A percentile compares a stretch with the other conserved stretches of the same genome.
Evolutionary conservation across 2,329 filamentous ascomycete genomes (phyloP).

Genomic region (Beauveria varroae): DNA sequence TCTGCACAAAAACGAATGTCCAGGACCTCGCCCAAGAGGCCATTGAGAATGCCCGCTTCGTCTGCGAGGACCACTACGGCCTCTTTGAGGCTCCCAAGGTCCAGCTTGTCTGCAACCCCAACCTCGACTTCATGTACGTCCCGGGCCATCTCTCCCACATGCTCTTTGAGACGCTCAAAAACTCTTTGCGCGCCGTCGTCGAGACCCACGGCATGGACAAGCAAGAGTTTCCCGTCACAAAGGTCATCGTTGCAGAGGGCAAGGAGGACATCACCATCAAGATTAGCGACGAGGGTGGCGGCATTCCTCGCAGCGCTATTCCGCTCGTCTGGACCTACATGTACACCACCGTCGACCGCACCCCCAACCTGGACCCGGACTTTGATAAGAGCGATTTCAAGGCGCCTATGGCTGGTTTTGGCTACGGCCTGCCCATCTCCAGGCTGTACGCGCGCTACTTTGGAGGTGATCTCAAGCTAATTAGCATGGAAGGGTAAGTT

Average conservation of each 20-base stretch:
- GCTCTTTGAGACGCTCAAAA: slow-evolving; percentile 99
- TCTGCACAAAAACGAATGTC: slow-evolving; percentile 98
- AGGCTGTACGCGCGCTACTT: slow-evolving; percentile 94
- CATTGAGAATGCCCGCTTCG: slow-evolving; percentile 97
- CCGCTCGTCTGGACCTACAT: slow-evolving; percentile 99
- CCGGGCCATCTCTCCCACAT: slow-evolving; percentile 98
- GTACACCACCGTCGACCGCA: slow-evolving; percentile 98
- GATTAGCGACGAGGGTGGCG: slow-evolving; percentile 91
- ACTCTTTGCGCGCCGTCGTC: slow-evolving; percentile 92
- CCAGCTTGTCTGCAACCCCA: slow-evolving; percentile 88
- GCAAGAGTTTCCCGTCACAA: slow-evolving; percentile 91
- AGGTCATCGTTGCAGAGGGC: slow-evolving; percentile 94
- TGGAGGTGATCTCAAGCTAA: slow-evolving; percentile 91
- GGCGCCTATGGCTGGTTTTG: slow-evolving; percentile 97
- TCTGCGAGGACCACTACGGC: slow-evolving; percentile 97
- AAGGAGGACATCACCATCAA: slow-evolving; percentile 99
- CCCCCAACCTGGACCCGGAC: slow-evolving; percentile 88
- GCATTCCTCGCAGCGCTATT: slow-evolving; percentile 86
- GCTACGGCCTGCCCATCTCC: slow-evolving; percentile 94
- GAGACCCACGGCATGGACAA: slow-evolving; percentile 93
- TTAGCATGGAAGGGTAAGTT: slow-evolving; percentile 96
- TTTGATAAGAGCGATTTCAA: slow-evolving; percentile 99
- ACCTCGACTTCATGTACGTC: slow-evolving; percentile 98
- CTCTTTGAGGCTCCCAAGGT: slow-evolving; percentile 95
- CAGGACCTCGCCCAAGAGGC: slow-evolving; percentile 91